Evolutionary conservation across 1,284 basidiomycete species (phyloP), one percentile per base, ranked within the genome.

Genomic region (Tranzscheliella williamsii): DNA sequence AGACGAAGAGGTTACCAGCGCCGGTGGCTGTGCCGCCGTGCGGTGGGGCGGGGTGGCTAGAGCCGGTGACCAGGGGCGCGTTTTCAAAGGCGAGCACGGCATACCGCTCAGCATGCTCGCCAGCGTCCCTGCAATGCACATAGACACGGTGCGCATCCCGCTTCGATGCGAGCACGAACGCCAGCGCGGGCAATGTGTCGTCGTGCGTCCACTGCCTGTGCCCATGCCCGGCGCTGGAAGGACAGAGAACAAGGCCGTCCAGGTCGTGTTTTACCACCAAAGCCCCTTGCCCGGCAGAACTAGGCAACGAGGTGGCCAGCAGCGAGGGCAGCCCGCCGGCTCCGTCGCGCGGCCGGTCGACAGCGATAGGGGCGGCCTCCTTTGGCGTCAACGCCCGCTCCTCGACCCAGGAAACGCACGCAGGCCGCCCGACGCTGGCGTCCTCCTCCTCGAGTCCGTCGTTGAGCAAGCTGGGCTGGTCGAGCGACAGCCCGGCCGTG

Each of bases 131-230:
- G n/a, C n/a, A n/a, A 17, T 64, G 31, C 16, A 67, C 31, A 31
- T 70, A 62, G n/a, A 73, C 58, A 5, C 64, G 64, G 31, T 69
- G 65, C 24, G 70, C 70, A 40, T 75, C 73, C 1, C 65, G 50
- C 78, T 98, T 98, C 4, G 91, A 93, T 1, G 91, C 91, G 23
- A 98, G 82, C 16, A 97, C 94, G 73, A 96, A 98, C 1, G 90
- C 84, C 4, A 98, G 83, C 0, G 92, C 94, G 4, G 90, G 87
- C 75, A 86, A 90, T 0, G 91, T 95, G 9, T 84, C 82, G 2
- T 79, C 78, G 76, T 97, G 93, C 31, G 65, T 80, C 93, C 93
- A 97, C 36, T 38, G 72, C 3, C 21, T 16, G 27, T 18, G 11
- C 11, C 13, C n/a, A 20, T 9, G 5, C 5, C 24, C 27, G 79